Evolutionary conservation across 139 green algal species (phyloP), one percentile per base, ranked within the genome.

Genomic region (Closterium sp.): DNA sequence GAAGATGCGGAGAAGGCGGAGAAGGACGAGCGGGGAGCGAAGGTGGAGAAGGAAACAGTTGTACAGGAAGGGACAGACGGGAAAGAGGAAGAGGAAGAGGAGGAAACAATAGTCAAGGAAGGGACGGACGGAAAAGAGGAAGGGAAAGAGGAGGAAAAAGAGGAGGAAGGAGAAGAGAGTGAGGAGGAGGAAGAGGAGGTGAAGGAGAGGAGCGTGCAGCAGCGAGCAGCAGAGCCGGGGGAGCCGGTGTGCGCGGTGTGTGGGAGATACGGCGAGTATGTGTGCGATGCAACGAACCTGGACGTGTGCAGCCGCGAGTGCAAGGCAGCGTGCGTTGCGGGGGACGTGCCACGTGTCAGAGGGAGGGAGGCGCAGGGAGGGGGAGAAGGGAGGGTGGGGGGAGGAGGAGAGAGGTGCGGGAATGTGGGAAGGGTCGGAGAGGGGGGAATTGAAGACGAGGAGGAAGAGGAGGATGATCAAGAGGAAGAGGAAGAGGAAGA

Each of bases 231-330:
- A 2, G 62, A 85, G 86, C 85, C 86, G 28, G 90, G 86, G 11
- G 90, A 93, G n/a, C 70, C 73, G 2, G n/a, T 30, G 31, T 93
- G 90, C 86, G 90, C 91, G 50, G 27, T 93, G 28, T 93, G 90
- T 19, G 73, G 73, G 70, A 21, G 87, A 21, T 93, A 93, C 31
- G 90, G 70, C 24, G 90, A 93, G 87, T 93, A 93, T 19, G 31
- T 93, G 28, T 93, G 90, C 31, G 90, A 93, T 30, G 70, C 30
- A 84, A 93, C 90, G 32, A n/a, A 93, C 30, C 38, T 91, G 86
- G 90, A 93, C 62, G 86, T 93, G 24, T 93, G 90, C 90, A 93
- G 90, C 87, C 70, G 90, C 38, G 90, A 93, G 32, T 93, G 90
- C 90, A 93, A 93, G 38, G 90, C 90, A 0, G 90, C 50, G 50